These are phyloP conservation scores for Shiraia bambusicola DNA, from an alignment of 2,329 filamentous ascomycete genomes.

Conservation along the genomic window DNA sequence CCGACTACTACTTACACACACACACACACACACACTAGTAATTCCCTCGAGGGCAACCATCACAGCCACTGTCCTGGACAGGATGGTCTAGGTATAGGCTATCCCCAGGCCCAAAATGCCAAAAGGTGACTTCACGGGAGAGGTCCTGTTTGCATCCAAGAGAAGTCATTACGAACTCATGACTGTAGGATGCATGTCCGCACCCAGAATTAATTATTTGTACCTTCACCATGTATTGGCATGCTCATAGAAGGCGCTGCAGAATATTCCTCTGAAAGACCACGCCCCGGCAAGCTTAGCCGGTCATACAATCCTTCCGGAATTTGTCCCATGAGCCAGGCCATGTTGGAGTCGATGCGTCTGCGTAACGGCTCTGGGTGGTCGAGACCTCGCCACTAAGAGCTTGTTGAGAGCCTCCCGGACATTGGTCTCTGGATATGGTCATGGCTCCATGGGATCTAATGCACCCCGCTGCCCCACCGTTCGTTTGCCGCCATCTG, in stretches of 20 bases:
- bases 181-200: not conserved
- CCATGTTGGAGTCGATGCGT: not conserved
- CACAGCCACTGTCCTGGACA: too few species aligned
- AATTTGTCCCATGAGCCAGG: slow-evolving; percentile 2
- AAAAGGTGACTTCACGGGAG: too few species aligned
- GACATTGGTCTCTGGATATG: too few species aligned
- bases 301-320: slow-evolving; percentile 4
- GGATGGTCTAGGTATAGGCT: too few species aligned
- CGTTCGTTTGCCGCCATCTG: slow-evolving; percentile 10
- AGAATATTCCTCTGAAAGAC: not conserved
- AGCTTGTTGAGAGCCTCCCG: slow-evolving; percentile 34
- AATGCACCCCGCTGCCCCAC: slow-evolving; percentile 29
- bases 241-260: not conserved
- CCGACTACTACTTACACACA: too few species aligned
- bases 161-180: not conserved
- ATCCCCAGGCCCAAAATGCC: too few species aligned
- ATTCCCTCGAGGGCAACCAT: too few species aligned
- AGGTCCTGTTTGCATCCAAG: too few species aligned
- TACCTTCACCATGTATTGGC: too few species aligned
- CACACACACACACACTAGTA: too few species aligned
- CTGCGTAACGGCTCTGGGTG: slow-evolving; percentile 7
- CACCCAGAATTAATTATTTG: too few species aligned
- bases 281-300: not conserved
- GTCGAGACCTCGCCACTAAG: slow-evolving; percentile 18
- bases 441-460: too few species aligned